phyloP scores from a whole-genome alignment of 352 stramenopile genomes.

The Phytophthora meadii region DNA sequence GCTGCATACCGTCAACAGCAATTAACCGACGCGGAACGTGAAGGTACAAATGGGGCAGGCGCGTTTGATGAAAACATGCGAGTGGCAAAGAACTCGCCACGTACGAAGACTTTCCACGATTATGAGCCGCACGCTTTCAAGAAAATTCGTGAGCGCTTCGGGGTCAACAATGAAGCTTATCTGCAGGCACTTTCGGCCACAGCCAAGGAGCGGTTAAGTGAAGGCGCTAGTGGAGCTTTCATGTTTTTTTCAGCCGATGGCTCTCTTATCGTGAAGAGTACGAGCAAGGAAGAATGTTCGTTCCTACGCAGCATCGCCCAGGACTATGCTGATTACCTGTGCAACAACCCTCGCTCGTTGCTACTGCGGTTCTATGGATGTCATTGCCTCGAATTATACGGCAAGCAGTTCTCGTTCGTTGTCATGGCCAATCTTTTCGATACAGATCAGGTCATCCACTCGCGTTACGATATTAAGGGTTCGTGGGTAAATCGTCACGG shows the following conservation, averaged over 20 bases:
- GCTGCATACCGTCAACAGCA: constrained; percentile 64
- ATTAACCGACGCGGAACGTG: constrained; percentile 44
- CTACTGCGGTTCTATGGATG: constrained; percentile 92
- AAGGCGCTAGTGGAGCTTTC: constrained; percentile 90
- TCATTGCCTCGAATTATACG: constrained; percentile 90
- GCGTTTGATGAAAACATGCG: constrained; percentile 81
- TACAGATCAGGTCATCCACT: constrained; percentile 88
- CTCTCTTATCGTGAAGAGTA: constrained; percentile 93
- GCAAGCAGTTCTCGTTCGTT: constrained; percentile 92
- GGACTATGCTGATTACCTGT: constrained; percentile 89
- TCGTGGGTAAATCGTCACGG: constrained; percentile 90
- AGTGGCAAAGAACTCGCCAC: constrained; percentile 72
- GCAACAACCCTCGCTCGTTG: constrained; percentile 83
- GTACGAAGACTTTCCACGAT: constrained; percentile 90
- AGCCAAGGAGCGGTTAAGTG: constrained; percentile 87
- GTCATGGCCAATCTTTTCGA: constrained; percentile 95
- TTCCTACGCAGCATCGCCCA: constrained; percentile 89
- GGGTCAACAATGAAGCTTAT: constrained; percentile 87
- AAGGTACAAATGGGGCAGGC: constrained; percentile 33
- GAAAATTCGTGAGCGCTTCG: constrained; percentile 87
- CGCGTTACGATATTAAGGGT: constrained; percentile 92
- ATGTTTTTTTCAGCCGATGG: constrained; percentile 93
- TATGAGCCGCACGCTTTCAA: constrained; percentile 90
- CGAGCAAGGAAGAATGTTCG: constrained; percentile 85
- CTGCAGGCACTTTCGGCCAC: constrained; percentile 84